phyloP scores from a whole-genome alignment of 1,284 basidiomycete genomes.

The Volvariella volvacea region DNA sequence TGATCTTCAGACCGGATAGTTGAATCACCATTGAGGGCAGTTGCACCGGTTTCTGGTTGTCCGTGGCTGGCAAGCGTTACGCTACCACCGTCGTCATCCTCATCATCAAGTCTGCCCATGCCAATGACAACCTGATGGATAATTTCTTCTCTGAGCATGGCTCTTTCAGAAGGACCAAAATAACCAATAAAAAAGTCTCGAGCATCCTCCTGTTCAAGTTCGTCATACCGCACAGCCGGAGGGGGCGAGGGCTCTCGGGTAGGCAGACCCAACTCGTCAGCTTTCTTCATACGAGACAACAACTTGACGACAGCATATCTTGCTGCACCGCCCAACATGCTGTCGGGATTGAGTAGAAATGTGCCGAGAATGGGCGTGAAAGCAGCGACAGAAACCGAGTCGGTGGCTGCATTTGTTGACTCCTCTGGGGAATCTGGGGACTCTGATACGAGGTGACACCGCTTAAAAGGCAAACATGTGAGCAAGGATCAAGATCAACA shows the following conservation, averaged over 20 bases:
- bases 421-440: slow-evolving; percentile 18
- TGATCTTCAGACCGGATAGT: background rate
- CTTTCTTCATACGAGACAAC: slow-evolving; percentile 55
- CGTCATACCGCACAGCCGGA: slow-evolving; percentile 18
- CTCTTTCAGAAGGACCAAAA: slow-evolving; percentile 50
- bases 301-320: slow-evolving; percentile 77
- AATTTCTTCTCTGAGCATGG: slow-evolving; percentile 73
- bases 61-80: background rate
- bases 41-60: background rate
- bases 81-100: slow-evolving; percentile 17
- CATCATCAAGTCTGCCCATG: slow-evolving; percentile 72
- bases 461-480: slow-evolving; percentile 23
- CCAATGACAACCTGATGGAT: slow-evolving; percentile 82
- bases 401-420: slow-evolving; percentile 17
- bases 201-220: slow-evolving; percentile 21
- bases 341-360: slow-evolving; percentile 78
- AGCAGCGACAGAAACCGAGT: slow-evolving; percentile 61
- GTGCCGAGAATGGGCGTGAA: slow-evolving; percentile 93
- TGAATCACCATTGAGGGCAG: background rate
- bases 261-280: slow-evolving; percentile 32
- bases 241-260: slow-evolving; percentile 10
- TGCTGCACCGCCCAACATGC: slow-evolving; percentile 66
- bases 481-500: slow-evolving; percentile 12
- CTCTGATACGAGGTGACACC: slow-evolving; percentile 55
- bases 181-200: slow-evolving; percentile 28